Base-by-base conservation (phyloP, 1,284 basidiomycete species). In the Apiotrichum domesticum region DNA sequence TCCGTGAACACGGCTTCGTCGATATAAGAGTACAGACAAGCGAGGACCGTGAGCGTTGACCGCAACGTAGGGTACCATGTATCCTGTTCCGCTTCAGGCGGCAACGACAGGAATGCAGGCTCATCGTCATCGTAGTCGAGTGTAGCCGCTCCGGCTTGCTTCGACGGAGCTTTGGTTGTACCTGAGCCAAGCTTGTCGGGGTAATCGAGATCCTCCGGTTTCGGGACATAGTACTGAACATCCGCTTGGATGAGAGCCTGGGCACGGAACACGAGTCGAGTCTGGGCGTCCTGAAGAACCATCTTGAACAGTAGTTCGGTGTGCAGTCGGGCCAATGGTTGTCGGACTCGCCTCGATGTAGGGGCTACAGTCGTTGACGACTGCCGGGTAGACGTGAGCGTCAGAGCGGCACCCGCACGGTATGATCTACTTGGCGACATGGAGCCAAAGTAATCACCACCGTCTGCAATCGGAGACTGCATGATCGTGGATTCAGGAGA, bases 271-370 rank as follows among this genome's bases (percentile, higher is more conserved):
- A 96, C 90, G 51, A 96, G 75, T 52, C 91, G 79, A 6, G 93
- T 96, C 78, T 96, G 93, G 1, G 91, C 90, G 69, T 96, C 93
- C 73, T 95, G 91, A 29, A 95, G 76, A 1, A 96, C 87, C 83
- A 92, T 90, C 68, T 88, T 83, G 43, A 96, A 77, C 6, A 96
- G 78, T 52, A 87, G 83, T 58, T 85, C 82, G 52, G 85, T 84
- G 61, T 86, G 84, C 45, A 91, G 76, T 49, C 79, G 79, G 13
- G 80, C 79, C 32, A 85, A 76, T 1, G 74, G 74, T 54, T 65
- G 68, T n/a, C 68, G 55, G 8, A 14, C 7, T 14, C 35, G 37
- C 4, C 35, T 35, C 15, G 35, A 10, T n/a, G 21, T 14, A 5
- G 46, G 46, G 34, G 33, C 21, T 2, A 40, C 15, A 35, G 47